Conservation (phyloP, 257 asterid genomes). For the Verbena officinalis region DNA sequence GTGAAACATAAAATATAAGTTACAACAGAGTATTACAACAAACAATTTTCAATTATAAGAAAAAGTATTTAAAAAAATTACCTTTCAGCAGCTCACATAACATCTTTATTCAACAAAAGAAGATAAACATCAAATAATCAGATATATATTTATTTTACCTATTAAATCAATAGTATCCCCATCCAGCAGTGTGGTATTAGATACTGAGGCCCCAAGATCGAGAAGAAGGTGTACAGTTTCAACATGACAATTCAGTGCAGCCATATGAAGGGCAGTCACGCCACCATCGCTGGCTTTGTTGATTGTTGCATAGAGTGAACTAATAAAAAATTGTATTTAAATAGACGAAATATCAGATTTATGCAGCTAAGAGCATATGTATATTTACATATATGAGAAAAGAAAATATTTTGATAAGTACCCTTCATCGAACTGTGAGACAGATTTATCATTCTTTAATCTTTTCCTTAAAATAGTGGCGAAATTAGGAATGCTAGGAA, state of each 20-base stretch:
- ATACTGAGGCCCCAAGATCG: constrained; percentile 77
- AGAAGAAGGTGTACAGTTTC: constrained; percentile 78
- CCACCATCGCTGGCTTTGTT: constrained; percentile 89
- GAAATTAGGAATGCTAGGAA: constrained; percentile 69
- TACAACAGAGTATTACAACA: background rate
- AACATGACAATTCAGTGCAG: constrained; percentile 79
- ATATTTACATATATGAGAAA: background rate
- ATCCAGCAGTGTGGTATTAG: constrained; percentile 59
- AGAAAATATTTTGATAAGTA: constrained; percentile 20
- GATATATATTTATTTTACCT: constrained; percentile 39
- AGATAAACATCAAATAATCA: no score
- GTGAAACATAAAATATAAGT: background rate
- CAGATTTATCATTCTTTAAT: constrained; percentile 40
- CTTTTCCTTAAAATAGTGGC: constrained; percentile 43
- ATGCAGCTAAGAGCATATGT: constrained; percentile 2
- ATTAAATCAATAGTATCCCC: constrained; percentile 83
- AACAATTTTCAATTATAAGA: background rate
- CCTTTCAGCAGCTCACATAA: no score
- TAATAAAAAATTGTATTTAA: constrained; percentile 10
- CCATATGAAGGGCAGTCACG: constrained; percentile 90
- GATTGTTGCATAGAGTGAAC: constrained; percentile 64
- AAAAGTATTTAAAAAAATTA: background rate
- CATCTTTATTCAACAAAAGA: no score
- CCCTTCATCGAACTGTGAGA: constrained; percentile 58
- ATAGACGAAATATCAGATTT: background rate